Evolutionary conservation across 495 filamentous ascomycete species (phyloP), one percentile per base, ranked within the genome.

Genomic region (Durotheca rogersii): DNA sequence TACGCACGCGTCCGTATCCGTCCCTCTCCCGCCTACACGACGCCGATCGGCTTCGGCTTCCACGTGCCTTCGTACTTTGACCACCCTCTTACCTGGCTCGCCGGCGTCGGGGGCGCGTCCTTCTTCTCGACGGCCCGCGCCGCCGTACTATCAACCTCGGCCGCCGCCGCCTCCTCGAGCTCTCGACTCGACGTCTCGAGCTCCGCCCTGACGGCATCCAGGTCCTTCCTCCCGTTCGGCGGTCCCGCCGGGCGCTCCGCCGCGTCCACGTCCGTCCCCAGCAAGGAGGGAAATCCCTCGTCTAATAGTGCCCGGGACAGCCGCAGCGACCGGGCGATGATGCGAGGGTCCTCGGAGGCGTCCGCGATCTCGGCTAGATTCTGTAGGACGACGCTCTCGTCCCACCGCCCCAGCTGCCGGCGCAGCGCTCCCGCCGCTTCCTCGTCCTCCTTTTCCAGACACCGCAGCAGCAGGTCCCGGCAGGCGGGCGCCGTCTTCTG

Each of bases 31-130:
- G 21, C 4, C 43, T 68, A 79, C 23, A 81, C 69, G 41, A 81
- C 65, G 12, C 81, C 81, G 53, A 85, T 84, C 1, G 82, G 82
- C 60, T 75, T 83, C n/a, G 79, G 77, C 14, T 70, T 67, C 82
- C 82, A 85, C 5, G 64, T 58, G 1, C 78, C 79, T 42, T 74
- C 63, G 62, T 79, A 81, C 41, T 62, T 67, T 15, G 58, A 66
- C 81, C 82, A 84, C 11, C 71, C 72, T 37, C 66, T 67, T 10
- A 43, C 43, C 9, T 55, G 61, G 18, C 47, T 50, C 12, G 50
- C 4, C 11, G 36, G 18, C 23, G 51, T 43, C 18, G 41, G 35
- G 32, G 12, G 14, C 32, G 19, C 25, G 50, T 31, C n/a, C n/a
- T n/a, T n/a, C n/a, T 20, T 9, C 31, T 44, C 56, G 17, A 40